Conservation (phyloP, 2,329 filamentous ascomycete species). For the Monilinia fructigena region DNA sequence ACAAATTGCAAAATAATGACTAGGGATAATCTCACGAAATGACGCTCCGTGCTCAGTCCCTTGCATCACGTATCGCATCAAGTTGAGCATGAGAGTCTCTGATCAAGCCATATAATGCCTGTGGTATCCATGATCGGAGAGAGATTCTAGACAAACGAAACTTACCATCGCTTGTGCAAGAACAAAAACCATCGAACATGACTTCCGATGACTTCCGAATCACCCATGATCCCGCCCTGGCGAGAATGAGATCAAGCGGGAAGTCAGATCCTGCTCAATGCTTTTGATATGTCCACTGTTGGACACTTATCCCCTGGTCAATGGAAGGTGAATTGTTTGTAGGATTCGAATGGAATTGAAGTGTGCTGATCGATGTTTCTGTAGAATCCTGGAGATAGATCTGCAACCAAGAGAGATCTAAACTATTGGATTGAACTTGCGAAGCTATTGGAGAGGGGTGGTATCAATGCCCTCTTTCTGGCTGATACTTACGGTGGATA, state of each 20-base stretch:
- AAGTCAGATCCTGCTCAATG: slow-evolving; percentile 57
- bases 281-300: slow-evolving; percentile 65
- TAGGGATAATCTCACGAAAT: not conserved
- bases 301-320: slow-evolving; percentile 65
- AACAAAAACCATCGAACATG: not conserved
- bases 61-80: not conserved
- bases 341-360: not conserved
- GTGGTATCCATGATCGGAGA: not conserved
- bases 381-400: slow-evolving; percentile 60
- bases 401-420: slow-evolving; percentile 58
- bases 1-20: not conserved
- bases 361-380: not conserved
- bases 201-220: not conserved
- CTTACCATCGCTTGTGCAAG: not conserved
- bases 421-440: slow-evolving; percentile 65
- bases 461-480: slow-evolving; percentile 64
- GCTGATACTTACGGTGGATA: slow-evolving; percentile 61
- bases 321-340: slow-evolving; percentile 56
- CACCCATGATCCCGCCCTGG: not conserved
- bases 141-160: not conserved
- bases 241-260: not conserved
- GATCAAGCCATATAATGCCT: not conserved
- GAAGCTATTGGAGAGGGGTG: slow-evolving; percentile 59
- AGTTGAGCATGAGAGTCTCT: not conserved
- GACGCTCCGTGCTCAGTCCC: not conserved